phyloP scores from a whole-genome alignment of 2,329 filamentous ascomycete species.

The Botryotinia calthae region DNA sequence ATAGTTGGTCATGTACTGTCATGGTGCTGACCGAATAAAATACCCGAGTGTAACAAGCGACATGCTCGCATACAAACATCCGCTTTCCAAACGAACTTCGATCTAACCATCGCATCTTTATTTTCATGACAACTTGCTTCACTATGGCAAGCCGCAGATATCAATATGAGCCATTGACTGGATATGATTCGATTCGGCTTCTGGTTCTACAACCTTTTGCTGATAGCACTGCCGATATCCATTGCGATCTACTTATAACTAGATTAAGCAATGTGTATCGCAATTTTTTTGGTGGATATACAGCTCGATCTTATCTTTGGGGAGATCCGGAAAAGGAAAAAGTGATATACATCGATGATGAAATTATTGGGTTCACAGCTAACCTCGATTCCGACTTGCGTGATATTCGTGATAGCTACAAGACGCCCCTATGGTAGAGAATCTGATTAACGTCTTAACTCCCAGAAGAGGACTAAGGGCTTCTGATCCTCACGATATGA shows the following conservation, averaged over 20 bases:
- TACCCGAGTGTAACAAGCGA: not conserved
- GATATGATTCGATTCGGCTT: not conserved
- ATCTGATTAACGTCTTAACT: too few species aligned
- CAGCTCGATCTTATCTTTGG: not conserved
- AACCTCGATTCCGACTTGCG: not conserved
- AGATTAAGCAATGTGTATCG: too few species aligned
- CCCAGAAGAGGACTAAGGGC: not conserved
- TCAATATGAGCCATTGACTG: not conserved
- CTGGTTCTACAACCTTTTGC: not conserved
- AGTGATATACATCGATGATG: not conserved
- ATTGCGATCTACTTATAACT: not conserved
- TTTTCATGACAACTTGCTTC: rapidly evolving
- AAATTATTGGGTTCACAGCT: not conserved
- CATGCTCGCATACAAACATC: not conserved
- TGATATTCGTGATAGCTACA: not conserved
- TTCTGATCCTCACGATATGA: not conserved
- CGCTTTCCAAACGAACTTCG: not conserved
- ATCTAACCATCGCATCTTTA: not conserved
- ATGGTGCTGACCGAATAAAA: not conserved
- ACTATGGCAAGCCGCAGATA: not conserved
- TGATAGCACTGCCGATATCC: not conserved
- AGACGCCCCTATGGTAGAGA: too few species aligned
- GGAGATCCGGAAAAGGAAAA: not conserved
- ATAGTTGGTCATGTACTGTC: not conserved
- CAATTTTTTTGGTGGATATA: not conserved